Evolutionary conservation across 2,329 filamentous ascomycete genomes (phyloP), one percentile per base, ranked within the genome.

Genomic region (Xylaria sp.): DNA sequence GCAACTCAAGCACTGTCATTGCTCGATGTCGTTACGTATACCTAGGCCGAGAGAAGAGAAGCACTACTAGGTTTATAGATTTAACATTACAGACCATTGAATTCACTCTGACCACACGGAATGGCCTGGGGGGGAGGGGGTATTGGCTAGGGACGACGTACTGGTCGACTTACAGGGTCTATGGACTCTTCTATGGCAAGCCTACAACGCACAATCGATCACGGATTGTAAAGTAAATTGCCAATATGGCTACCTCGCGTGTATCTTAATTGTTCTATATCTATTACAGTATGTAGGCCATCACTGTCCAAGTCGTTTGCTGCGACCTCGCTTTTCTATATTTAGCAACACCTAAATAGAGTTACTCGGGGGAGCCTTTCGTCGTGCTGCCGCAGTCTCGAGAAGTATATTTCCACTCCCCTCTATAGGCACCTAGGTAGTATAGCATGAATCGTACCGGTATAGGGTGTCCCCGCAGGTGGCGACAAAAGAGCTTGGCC

Each of bases 321-420:
- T 30, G 39, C 46, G 18, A 59, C 32, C 57, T 60, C 32, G 5
- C 10, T 9, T 46, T 57, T 68, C 66, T 65, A 68, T 65, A 61
- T 53, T 61, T 68, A 68, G 50, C 18, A 60, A 45, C 34, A 12
- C 18, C 50, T 13, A 15, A 25, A 28, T 48, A 28, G 15, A 52
- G 39, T 25, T 36, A 13, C 34, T 34, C 13, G 41, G 23, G 13
- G 41, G 43, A 41, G 9, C 28, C 34, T 58, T 30, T 30, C 25
- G n/a, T 32, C 28, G 28, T 32, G 18, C 28, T 32, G 23, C 32
- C 20, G 28, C 13, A 48, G 20, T 25, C 15, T 48, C 20, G n/a
- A 46, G 23, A 23, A 12, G 43, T 20, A 46, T 46, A n/a, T 23
- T 5, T 46, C 9, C 18, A n/a, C 39, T n/a, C n/a, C n/a, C n/a